Conservation (phyloP, 2,329 filamentous ascomycete genomes). For the Knufia fluminis region DNA sequence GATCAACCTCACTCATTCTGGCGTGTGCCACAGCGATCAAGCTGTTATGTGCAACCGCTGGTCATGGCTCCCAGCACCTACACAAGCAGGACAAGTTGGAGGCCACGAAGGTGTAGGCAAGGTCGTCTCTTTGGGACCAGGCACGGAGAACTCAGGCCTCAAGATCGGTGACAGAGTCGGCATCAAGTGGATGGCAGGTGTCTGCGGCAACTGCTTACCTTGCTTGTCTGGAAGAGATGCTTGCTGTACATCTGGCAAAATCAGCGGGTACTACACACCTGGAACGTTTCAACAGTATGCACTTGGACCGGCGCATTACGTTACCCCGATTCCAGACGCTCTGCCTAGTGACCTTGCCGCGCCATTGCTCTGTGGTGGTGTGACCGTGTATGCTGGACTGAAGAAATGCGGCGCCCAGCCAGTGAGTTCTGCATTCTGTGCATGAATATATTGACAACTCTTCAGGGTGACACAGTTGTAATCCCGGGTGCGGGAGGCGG, state of each 20-base stretch:
- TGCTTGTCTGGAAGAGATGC: slow-evolving; percentile 49
- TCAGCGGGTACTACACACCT: slow-evolving; percentile 59
- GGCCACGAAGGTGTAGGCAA: slow-evolving; percentile 61
- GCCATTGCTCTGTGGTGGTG: slow-evolving; percentile 58
- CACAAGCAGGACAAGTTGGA: slow-evolving; percentile 53
- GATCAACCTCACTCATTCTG: slow-evolving; percentile 54
- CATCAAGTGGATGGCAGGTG: slow-evolving; percentile 57
- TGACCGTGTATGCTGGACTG: slow-evolving; percentile 57
- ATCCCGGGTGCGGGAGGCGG: slow-evolving; percentile 54
- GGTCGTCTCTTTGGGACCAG: slow-evolving; percentile 56
- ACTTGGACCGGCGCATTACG: slow-evolving; percentile 55
- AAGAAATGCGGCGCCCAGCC: slow-evolving; percentile 50
- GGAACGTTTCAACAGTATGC: slow-evolving; percentile 67
- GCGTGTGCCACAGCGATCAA: slow-evolving; percentile 57
- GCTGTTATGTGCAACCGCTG: slow-evolving; percentile 44
- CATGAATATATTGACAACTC: slow-evolving; percentile 35
- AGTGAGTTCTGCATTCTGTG: slow-evolving; percentile 48
- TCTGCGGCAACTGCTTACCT: slow-evolving; percentile 46
- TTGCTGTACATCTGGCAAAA: slow-evolving; percentile 46
- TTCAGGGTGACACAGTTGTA: slow-evolving; percentile 40
- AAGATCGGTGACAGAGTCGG: slow-evolving; percentile 61
- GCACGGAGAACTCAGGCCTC: slow-evolving; percentile 45
- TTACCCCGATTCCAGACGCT: slow-evolving; percentile 58
- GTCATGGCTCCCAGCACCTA: slow-evolving; percentile 48
- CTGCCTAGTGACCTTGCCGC: slow-evolving; percentile 53